These are phyloP conservation scores for Linaria vulgaris DNA, from an alignment of 257 asterid species.

Conservation along the genomic window DNA sequence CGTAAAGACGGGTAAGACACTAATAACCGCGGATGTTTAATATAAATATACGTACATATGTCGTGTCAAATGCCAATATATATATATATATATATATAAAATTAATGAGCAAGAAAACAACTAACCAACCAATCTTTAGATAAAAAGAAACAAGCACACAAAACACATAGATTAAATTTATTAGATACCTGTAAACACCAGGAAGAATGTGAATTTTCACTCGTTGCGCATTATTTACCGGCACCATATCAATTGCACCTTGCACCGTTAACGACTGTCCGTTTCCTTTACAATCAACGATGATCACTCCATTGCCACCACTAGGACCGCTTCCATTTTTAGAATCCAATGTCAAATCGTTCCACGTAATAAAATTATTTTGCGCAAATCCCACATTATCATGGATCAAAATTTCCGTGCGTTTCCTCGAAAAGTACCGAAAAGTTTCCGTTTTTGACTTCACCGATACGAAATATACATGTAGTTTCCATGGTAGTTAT, in stretches of 20 bases:
- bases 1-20: too few species aligned
- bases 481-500: too few species aligned
- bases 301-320: constrained; percentile 27
- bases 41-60: too few species aligned
- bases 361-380: constrained; percentile 52
- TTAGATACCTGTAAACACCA: constrained; percentile 69
- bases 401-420: too few species aligned
- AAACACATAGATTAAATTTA: background rate
- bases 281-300: constrained; percentile 54
- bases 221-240: constrained; percentile 40
- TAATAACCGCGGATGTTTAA: too few species aligned
- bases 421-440: too few species aligned
- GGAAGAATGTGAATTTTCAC: constrained; percentile 64
- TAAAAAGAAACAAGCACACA: background rate
- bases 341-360: constrained; percentile 45
- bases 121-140: constrained; percentile 21
- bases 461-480: too few species aligned
- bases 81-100: too few species aligned
- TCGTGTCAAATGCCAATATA: too few species aligned
- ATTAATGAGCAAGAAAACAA: background rate
- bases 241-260: constrained; percentile 81
- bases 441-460: too few species aligned
- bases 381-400: too few species aligned
- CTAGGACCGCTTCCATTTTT: too few species aligned
- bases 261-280: constrained; percentile 76